Conservation (phyloP, 352 stramenopile species). For the Phytopythium vexans region DNA sequence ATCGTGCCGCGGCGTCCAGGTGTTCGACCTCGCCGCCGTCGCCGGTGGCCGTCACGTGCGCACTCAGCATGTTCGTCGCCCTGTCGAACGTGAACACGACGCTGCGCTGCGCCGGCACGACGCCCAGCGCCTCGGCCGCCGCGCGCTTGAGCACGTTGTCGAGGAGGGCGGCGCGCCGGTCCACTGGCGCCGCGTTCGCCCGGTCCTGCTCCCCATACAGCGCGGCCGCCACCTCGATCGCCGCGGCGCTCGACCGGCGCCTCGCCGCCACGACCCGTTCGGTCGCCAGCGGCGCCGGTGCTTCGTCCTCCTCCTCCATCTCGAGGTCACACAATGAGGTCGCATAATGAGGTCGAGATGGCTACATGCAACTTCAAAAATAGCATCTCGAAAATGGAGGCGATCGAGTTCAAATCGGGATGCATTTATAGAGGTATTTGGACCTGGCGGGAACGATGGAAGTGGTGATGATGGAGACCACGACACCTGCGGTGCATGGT, state of each 20-base stretch:
- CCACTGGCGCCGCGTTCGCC: background rate
- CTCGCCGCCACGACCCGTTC: background rate
- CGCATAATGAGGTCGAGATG: background rate
- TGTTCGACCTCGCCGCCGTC: background rate
- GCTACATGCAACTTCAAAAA: slow-evolving; percentile 1
- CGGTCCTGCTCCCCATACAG: slow-evolving; percentile 1
- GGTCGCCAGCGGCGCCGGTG: background rate
- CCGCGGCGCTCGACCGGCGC: slow-evolving; percentile 3
- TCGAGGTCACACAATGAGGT: background rate
- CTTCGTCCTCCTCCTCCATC: background rate
- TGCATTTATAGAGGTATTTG: background rate
- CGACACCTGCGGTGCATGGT: background rate
- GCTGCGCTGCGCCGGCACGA: slow-evolving; percentile 43
- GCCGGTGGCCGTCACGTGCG: slow-evolving; percentile 25
- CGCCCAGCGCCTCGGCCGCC: slow-evolving; percentile 26
- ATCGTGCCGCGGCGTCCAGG: background rate
- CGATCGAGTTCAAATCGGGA: background rate
- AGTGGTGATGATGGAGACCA: background rate
- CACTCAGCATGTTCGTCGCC: slow-evolving; percentile 33
- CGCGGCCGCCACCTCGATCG: background rate
- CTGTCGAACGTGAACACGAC: slow-evolving; percentile 62
- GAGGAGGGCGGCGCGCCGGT: slow-evolving; percentile 3
- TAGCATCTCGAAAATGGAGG: slow-evolving; percentile 2
- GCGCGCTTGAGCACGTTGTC: slow-evolving; percentile 31
- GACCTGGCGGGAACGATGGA: background rate